A percentile compares a stretch with the other conserved stretches of the same genome.
These are phyloP conservation scores for Otatea glauca DNA, from an alignment of 176 grass and related monocot species.

Conservation along the genomic window DNA sequence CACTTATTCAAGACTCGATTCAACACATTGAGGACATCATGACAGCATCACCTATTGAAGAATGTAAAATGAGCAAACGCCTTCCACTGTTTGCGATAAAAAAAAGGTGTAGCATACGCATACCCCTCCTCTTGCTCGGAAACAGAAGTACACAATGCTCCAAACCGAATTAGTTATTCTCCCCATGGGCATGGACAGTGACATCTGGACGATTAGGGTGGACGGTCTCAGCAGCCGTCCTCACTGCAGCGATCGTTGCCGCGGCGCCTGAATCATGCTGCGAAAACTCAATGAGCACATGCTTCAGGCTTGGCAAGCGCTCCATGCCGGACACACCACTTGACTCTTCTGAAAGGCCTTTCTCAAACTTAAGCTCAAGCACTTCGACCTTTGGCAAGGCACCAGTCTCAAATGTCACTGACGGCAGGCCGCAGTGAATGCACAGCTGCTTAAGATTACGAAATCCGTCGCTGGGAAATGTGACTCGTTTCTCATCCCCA, in stretches of 20 bases:
- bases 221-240: background rate
- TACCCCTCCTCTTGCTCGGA: background rate
- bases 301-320: constrained; percentile 40
- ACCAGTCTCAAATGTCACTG: constrained; percentile 20
- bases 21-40: background rate
- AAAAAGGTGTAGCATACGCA: background rate
- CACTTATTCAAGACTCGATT: constrained; percentile 12
- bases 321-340: constrained; percentile 38
- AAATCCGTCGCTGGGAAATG: constrained; percentile 31
- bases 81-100: background rate
- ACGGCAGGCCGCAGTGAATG: constrained; percentile 6
- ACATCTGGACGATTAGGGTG: constrained; percentile 26
- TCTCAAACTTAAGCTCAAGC: constrained; percentile 39
- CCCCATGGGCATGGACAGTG: background rate
- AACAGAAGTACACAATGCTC: background rate
- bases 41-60: background rate
- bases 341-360: constrained; percentile 30
- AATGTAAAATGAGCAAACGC: background rate
- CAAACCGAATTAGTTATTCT: background rate
- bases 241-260: background rate
- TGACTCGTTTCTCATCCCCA: background rate
- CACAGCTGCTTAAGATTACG: constrained; percentile 28
- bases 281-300: constrained; percentile 36
- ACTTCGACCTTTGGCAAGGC: constrained; percentile 24
- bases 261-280: constrained; percentile 9